Conservation (phyloP, 2,329 filamentous ascomycete genomes). For the Rutstroemia sp. region DNA sequence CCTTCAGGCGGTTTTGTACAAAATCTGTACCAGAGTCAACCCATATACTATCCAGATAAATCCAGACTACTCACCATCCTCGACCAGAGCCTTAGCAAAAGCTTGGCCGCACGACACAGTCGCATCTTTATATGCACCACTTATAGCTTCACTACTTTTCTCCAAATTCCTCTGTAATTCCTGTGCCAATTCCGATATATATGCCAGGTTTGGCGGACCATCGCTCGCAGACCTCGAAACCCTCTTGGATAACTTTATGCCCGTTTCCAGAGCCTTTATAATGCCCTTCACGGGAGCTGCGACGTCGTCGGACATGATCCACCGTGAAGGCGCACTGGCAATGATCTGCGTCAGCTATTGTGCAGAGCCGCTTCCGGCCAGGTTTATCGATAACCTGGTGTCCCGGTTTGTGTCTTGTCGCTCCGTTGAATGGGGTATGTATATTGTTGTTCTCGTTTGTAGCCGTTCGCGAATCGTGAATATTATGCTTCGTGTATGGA, state of each 20-base stretch:
- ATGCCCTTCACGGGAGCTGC: constrained; percentile 24
- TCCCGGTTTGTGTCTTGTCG: too few relatives aligned
- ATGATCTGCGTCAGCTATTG: background rate
- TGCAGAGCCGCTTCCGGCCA: background rate
- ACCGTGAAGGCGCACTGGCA: background rate
- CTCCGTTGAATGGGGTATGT: too few relatives aligned
- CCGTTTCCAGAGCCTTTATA: constrained; percentile 24
- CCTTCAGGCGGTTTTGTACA: constrained; percentile 21
- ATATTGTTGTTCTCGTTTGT: too few relatives aligned
- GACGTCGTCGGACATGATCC: constrained; percentile 16
- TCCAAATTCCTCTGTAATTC: constrained; percentile 21
- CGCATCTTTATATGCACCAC: constrained; percentile 21
- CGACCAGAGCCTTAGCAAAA: constrained; percentile 20
- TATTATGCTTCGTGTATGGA: background rate
- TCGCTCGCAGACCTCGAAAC: constrained; percentile 18
- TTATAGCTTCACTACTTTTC: constrained; percentile 16
- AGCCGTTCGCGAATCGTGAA: too few relatives aligned
- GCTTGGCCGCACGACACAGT: constrained; percentile 18
- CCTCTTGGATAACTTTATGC: constrained; percentile 23
- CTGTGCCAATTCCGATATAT: constrained; percentile 23
- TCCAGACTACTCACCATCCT: constrained; percentile 21
- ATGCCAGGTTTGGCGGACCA: constrained; percentile 16
- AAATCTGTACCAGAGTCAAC: constrained; percentile 15
- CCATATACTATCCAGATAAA: background rate
- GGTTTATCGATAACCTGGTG: background rate